These are phyloP conservation scores for Penicillium cataractarum DNA, from an alignment of 495 filamentous ascomycete species.

Conservation along the genomic window DNA sequence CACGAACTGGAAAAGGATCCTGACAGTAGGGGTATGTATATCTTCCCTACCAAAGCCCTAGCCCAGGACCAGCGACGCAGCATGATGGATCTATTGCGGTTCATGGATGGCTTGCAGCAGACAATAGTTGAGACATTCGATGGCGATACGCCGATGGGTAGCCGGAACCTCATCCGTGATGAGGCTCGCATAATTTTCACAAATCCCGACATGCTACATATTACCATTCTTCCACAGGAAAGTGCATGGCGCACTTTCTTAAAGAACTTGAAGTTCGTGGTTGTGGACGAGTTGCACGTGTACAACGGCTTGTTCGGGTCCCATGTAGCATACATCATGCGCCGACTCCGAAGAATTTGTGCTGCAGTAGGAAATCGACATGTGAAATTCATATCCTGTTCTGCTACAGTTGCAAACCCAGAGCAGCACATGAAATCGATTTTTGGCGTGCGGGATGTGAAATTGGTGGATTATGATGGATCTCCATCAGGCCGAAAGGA, in stretches of 20 bases:
- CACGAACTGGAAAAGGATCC: conserved; percentile 80
- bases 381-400: conserved; percentile 95
- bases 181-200: conserved; percentile 95
- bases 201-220: conserved; percentile 97
- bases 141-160: conserved; percentile 85
- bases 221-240: conserved; percentile 92
- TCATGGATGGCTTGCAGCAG: conserved; percentile 75
- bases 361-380: conserved; percentile 87
- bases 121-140: conserved; percentile 91
- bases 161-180: conserved; percentile 79
- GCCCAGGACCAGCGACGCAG: conserved; percentile 94
- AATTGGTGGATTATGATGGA: conserved; percentile 85
- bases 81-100: conserved; percentile 79
- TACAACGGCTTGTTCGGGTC: conserved; percentile 96
- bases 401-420: conserved; percentile 95
- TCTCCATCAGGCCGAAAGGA: conserved; percentile 93
- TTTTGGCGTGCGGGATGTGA: conserved; percentile 83
- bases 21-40: conserved; percentile 88
- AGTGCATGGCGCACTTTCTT: conserved; percentile 87
- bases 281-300: conserved; percentile 89
- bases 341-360: conserved; percentile 84
- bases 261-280: conserved; percentile 86
- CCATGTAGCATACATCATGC: conserved; percentile 94
- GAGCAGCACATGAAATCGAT: conserved; percentile 89
- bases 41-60: conserved; percentile 96